Conservation (phyloP, 192 early-diverging fungal species). For the Paraglomus brasilianum region DNA sequence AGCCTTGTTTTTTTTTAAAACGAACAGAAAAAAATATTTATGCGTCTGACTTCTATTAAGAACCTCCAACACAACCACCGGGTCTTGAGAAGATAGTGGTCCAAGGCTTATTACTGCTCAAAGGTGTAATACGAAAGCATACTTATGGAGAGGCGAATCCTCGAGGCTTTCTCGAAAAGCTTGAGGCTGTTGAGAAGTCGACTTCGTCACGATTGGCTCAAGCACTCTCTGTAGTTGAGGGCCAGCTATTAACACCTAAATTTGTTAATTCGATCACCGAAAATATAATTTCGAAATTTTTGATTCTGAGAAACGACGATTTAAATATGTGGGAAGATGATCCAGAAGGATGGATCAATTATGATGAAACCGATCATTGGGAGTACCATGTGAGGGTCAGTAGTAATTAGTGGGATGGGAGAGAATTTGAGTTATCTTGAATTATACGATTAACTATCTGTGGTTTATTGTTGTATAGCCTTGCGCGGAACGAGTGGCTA, state of each 20-base stretch:
- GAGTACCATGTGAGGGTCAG: constrained; percentile 71
- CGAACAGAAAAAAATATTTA: too few species aligned
- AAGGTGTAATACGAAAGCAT: constrained; percentile 61
- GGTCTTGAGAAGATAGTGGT: constrained; percentile 62
- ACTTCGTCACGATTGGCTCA: constrained; percentile 39
- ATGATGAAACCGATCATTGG: constrained; percentile 84
- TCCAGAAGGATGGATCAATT: constrained; percentile 80
- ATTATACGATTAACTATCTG: not conserved
- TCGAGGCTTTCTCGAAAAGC: not conserved
- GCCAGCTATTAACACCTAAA: constrained; percentile 64
- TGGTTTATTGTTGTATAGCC: constrained; percentile 43
- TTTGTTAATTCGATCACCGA: constrained; percentile 69
- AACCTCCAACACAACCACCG: constrained; percentile 27
- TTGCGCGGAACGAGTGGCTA: constrained; percentile 82
- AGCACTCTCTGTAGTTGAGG: constrained; percentile 57
- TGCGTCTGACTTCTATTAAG: constrained; percentile 15
- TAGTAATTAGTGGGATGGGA: constrained; percentile 1
- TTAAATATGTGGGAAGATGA: constrained; percentile 78
- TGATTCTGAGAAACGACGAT: constrained; percentile 69
- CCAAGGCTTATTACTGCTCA: constrained; percentile 71
- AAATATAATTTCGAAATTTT: constrained; percentile 70
- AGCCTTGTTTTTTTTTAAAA: too few species aligned
- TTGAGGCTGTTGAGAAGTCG: too few species aligned
- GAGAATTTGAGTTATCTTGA: not conserved
- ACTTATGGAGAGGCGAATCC: constrained; percentile 36